Evolutionary conservation across 1,284 basidiomycete species (phyloP), one percentile per base, ranked within the genome.

Genomic region (Rhodotorula sp.): DNA sequence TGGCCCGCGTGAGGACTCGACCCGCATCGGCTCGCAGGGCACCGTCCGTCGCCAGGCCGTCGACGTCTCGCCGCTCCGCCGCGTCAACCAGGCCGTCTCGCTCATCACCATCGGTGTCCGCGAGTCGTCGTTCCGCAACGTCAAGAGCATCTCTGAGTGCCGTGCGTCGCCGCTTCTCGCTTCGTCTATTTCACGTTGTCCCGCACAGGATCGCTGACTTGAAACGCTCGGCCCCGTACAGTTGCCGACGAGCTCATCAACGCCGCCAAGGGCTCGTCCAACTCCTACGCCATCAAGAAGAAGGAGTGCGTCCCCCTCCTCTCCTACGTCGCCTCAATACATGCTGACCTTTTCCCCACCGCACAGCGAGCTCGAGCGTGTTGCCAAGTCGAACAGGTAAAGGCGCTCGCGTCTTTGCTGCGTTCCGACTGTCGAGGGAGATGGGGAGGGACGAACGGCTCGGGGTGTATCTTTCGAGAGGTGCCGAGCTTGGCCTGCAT

Each of bases 21-120:
- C 97, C 79, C 94, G 97, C 87, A 99, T 99, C 81, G 97, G 97
- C 78, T 99, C 97, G 71, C 95, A 98, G 85, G 97, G 97, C 85
- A 99, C 97, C 80, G 97, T 99, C 83, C 92, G 97, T 85, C 94
- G 97, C 82, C 97, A 99, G 85, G 97, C 97, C 79, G 97, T 99
- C 84, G 97, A 99, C 87, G 97, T 99, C 70, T 99, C 97, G 53
- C 97, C 97, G 79, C 88, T 99, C 77, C 90, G 97, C 81, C 88
- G 97, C 80, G 97, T 99, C 83, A 99, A 99, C 88, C 97, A 99
- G 86, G 90, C 96, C 70, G 87, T 99, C 82, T 85, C 95, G 60
- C 90, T 99, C 79, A 87, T 99, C 78, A 99, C 97, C 84, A 90
- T 90, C 79, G 96, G 96, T 80, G 92, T 94, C 78, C 96, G 97